Evolutionary conservation across 352 stramenopile genomes (phyloP).

Genomic region (Hyaloperonospora arabidopsidis): DNA sequence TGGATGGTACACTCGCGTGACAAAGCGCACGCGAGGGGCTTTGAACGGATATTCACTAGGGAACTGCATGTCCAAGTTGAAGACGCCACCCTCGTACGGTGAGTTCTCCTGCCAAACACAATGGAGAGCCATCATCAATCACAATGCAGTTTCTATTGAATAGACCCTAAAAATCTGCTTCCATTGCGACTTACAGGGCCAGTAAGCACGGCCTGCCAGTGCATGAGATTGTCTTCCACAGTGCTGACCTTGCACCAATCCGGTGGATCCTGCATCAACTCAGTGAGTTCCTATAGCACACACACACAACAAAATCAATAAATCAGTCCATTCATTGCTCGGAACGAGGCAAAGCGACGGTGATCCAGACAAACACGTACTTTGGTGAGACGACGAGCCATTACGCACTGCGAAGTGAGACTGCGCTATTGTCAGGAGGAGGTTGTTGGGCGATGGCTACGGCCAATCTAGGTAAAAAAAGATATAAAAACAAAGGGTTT

Average conservation of each 20-base stretch:
- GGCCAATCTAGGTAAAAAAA: too few relatives aligned
- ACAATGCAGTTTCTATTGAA: background rate
- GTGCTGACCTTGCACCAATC: slow-evolving; percentile 84
- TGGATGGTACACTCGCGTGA: slow-evolving; percentile 94
- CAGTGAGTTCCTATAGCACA: slow-evolving; percentile 58
- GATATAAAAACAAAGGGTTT: too few relatives aligned
- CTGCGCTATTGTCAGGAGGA: too few relatives aligned
- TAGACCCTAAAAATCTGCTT: background rate
- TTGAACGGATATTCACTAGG: slow-evolving; percentile 95
- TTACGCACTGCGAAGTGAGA: slow-evolving; percentile 10
- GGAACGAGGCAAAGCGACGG: background rate
- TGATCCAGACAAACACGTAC: slow-evolving; percentile 18
- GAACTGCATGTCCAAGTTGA: slow-evolving; percentile 93
- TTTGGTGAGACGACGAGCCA: slow-evolving; percentile 81
- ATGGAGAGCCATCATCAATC: slow-evolving; percentile 2
- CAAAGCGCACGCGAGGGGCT: slow-evolving; percentile 88
- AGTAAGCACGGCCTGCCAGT: slow-evolving; percentile 88
- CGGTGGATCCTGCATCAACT: slow-evolving; percentile 86
- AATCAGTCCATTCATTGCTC: background rate
- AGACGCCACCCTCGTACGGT: slow-evolving; percentile 86
- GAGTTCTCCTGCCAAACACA: slow-evolving; percentile 55
- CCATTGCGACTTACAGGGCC: slow-evolving; percentile 57
- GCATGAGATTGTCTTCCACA: slow-evolving; percentile 84
- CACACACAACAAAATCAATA: too few relatives aligned
- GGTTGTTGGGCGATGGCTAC: too few relatives aligned